Conservation (phyloP, 805 yeast species). For the Saturnispora diversa region DNA sequence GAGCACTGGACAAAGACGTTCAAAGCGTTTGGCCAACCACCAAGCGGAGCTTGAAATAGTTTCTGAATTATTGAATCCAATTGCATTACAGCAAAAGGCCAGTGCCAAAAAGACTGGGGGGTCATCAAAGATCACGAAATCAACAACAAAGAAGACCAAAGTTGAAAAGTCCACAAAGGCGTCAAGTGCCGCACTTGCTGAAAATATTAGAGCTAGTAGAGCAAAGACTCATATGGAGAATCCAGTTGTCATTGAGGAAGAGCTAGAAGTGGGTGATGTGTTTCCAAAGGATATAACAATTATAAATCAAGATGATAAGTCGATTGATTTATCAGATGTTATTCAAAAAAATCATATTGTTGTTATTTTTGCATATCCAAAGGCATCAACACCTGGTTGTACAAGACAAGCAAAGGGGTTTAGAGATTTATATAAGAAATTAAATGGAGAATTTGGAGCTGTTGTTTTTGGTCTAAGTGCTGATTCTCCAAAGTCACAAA, state of each 20-base stretch:
- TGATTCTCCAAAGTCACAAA: constrained; percentile 73
- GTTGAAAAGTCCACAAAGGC: not conserved
- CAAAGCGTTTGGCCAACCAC: too few relatives aligned
- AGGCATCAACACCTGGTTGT: constrained; percentile 93
- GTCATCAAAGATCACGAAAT: too few relatives aligned
- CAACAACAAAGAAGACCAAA: too few relatives aligned
- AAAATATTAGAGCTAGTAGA: not conserved
- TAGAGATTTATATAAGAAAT: constrained; percentile 52
- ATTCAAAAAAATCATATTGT: constrained; percentile 34
- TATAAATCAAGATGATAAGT: constrained; percentile 46
- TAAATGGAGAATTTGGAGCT: constrained; percentile 38
- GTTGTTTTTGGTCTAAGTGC: constrained; percentile 75
- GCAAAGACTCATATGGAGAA: not conserved
- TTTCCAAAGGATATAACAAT: constrained; percentile 11
- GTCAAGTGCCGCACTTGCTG: not conserved
- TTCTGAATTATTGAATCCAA: too few relatives aligned
- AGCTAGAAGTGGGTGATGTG: constrained; percentile 14
- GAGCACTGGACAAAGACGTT: too few relatives aligned
- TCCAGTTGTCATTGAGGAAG: constrained; percentile 4
- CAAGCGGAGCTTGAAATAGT: too few relatives aligned
- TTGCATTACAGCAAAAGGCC: too few relatives aligned
- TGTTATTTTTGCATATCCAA: constrained; percentile 73
- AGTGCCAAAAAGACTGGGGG: too few relatives aligned
- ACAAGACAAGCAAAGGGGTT: constrained; percentile 91
- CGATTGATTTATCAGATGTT: constrained; percentile 21